phyloP scores from a whole-genome alignment of 2,329 filamentous ascomycete species.

The Talaromyces sp. region DNA sequence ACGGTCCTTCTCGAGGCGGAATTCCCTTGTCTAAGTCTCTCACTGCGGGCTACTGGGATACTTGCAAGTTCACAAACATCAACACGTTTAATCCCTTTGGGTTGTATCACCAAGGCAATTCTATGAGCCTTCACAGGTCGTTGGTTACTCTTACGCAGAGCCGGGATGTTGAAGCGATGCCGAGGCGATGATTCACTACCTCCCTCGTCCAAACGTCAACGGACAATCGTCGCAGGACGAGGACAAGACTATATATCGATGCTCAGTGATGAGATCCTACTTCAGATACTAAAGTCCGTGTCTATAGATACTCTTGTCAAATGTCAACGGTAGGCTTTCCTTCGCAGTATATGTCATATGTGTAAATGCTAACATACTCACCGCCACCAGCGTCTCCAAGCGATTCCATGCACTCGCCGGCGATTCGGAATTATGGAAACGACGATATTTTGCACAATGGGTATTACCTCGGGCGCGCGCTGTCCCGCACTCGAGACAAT shows the following conservation, averaged over 20 bases:
- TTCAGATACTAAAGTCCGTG: constrained; percentile 79
- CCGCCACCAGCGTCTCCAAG: constrained; percentile 52
- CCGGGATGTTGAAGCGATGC: constrained; percentile 34
- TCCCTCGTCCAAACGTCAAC: constrained; percentile 45
- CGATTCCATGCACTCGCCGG: constrained; percentile 69
- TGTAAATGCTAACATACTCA: constrained; percentile 7
- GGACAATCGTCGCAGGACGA: constrained; percentile 25
- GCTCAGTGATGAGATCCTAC: constrained; percentile 81
- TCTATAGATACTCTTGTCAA: constrained; percentile 63
- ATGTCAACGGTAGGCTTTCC: constrained; percentile 53
- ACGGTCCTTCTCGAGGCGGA: neutral
- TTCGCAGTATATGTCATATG: neutral
- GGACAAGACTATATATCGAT: constrained; percentile 61
- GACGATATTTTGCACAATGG: constrained; percentile 81
- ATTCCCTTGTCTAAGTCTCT: neutral
- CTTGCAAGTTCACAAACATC: neutral
- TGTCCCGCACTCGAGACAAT: constrained; percentile 62
- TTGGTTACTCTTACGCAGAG: neutral
- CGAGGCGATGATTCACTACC: constrained; percentile 21
- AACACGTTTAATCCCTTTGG: neutral
- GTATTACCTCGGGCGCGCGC: constrained; percentile 75
- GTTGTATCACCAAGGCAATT: no score
- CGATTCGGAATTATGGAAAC: constrained; percentile 89
- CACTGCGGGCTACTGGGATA: neutral
- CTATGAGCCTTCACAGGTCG: neutral